These are phyloP conservation scores for Russula brevipes DNA, from an alignment of 768 basidiomycete genomes.

Conservation along the genomic window DNA sequence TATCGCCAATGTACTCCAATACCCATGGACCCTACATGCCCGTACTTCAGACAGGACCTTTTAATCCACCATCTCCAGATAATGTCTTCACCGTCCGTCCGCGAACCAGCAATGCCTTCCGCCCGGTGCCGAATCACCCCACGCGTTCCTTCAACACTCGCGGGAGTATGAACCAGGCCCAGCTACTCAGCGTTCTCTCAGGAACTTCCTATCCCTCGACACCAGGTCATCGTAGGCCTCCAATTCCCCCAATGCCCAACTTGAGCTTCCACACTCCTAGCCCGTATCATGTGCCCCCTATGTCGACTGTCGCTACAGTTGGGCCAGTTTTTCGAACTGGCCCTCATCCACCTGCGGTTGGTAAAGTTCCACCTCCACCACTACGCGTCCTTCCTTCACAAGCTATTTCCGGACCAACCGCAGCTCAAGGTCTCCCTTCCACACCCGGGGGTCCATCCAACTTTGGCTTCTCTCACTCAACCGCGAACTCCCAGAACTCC, in stretches of 20 bases:
- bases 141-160: slow-evolving; percentile 29
- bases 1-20: slow-evolving; percentile 27
- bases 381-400: slow-evolving; percentile 19
- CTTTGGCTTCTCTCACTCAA: background rate
- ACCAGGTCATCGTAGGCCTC: slow-evolving; percentile 12
- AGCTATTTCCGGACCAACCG: background rate
- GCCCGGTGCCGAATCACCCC: slow-evolving; percentile 25
- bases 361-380: slow-evolving; percentile 14
- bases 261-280: slow-evolving; percentile 4
- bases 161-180: slow-evolving; percentile 49
- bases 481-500: slow-evolving; percentile 2
- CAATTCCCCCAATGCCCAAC: slow-evolving; percentile 14
- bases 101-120: slow-evolving; percentile 35
- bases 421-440: background rate
- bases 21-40: slow-evolving; percentile 21
- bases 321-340: slow-evolving; percentile 12
- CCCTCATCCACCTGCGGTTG: slow-evolving; percentile 13
- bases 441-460: slow-evolving; percentile 5
- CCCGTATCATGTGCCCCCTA: background rate
- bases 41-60: slow-evolving; percentile 20
- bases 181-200: slow-evolving; percentile 44
- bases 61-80: slow-evolving; percentile 20
- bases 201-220: slow-evolving; percentile 27
- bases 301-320: slow-evolving; percentile 15
- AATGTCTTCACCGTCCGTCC: slow-evolving; percentile 36